Conservation (phyloP, 2,329 filamentous ascomycete species). For the Nigrograna mackinnonii region DNA sequence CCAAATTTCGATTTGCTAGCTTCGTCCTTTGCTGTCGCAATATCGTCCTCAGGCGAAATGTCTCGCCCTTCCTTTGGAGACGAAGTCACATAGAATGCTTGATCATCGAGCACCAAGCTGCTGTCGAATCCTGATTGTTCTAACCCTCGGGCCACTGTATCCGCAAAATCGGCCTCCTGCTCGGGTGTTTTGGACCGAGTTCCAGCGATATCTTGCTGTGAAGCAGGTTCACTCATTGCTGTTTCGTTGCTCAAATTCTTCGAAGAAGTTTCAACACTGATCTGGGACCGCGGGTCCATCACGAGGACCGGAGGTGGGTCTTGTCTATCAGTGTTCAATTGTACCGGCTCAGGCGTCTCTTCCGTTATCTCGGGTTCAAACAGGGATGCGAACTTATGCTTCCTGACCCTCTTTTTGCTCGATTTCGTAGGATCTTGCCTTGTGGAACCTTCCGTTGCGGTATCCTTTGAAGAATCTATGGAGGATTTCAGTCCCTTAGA, state of each 20-base stretch:
- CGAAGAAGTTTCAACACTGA: too few relatives aligned
- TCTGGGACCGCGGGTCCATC: too few relatives aligned
- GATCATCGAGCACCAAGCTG: conserved; percentile 48
- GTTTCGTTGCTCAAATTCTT: too few relatives aligned
- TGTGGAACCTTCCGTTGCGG: too few relatives aligned
- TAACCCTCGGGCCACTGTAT: conserved; percentile 50
- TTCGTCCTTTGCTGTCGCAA: conserved; percentile 29
- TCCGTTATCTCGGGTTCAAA: conserved; percentile 33
- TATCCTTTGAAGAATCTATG: too few relatives aligned
- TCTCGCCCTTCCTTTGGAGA: conserved; percentile 29
- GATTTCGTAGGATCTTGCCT: too few relatives aligned
- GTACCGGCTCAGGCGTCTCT: too few relatives aligned
- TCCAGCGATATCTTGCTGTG: conserved; percentile 3
- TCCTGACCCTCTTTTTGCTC: conserved; percentile 42
- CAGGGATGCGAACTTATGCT: conserved; percentile 36
- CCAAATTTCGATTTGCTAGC: conserved; percentile 36
- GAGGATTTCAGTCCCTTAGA: too few relatives aligned
- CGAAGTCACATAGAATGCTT: conserved; percentile 34
- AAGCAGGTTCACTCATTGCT: too few relatives aligned
- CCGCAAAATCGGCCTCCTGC: conserved; percentile 51
- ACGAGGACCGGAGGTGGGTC: too few relatives aligned
- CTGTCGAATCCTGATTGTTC: conserved; percentile 52
- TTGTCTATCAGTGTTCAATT: too few relatives aligned
- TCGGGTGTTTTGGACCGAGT: conserved; percentile 25
- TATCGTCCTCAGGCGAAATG: conserved; percentile 34